phyloP scores from a whole-genome alignment of 176 grass and related monocot genomes.

The Chrysopogon serrulatus region DNA sequence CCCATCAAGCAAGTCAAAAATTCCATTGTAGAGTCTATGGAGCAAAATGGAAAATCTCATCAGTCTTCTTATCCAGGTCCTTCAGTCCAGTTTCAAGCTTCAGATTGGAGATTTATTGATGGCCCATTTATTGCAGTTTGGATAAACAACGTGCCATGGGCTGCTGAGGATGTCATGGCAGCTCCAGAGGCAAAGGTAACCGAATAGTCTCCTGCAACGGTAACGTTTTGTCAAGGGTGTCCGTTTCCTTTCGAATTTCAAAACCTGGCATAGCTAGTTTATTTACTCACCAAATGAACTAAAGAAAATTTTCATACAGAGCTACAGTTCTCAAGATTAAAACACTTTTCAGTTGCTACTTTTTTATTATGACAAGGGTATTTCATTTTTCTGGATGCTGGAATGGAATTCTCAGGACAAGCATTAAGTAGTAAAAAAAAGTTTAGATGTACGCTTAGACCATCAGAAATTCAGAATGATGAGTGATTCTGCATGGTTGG shows the following conservation, averaged over 20 bases:
- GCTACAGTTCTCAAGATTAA: background rate
- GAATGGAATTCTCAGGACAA: background rate
- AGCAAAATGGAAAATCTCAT: conserved; percentile 13
- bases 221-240: background rate
- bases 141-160: conserved; percentile 75
- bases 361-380: background rate
- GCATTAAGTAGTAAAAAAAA: background rate
- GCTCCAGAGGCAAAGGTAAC: conserved; percentile 75
- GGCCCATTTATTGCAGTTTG: conserved; percentile 78
- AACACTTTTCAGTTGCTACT: background rate
- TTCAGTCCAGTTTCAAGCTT: conserved; percentile 24
- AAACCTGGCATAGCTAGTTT: background rate
- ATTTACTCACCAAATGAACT: background rate
- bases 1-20: conserved; percentile 34
- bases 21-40: background rate
- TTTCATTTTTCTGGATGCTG: background rate
- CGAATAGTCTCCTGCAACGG: background rate
- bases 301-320: background rate
- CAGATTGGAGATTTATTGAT: conserved; percentile 58
- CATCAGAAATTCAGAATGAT: background rate
- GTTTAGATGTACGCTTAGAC: background rate
- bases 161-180: conserved; percentile 51
- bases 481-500: background rate
- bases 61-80: conserved; percentile 47
- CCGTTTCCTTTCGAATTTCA: background rate